Conservation (phyloP, 805 yeast genomes). For the Diddensiella transvaalensis region DNA sequence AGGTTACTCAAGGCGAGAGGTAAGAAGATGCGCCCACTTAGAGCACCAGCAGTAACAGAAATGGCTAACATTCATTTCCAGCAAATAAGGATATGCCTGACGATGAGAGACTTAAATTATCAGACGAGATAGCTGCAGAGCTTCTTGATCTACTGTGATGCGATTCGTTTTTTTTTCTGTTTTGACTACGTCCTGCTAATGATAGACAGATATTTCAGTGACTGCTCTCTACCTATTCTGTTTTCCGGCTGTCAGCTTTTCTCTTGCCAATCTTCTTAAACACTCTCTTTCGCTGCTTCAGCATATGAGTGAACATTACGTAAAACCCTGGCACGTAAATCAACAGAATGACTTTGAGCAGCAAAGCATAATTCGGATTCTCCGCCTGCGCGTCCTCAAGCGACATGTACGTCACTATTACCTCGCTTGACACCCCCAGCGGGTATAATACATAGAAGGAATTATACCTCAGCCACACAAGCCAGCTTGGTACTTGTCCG, state of each 20-base stretch:
- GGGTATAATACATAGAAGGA: constrained; percentile 83
- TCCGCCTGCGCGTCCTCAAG: constrained; percentile 58
- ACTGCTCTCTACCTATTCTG: no score
- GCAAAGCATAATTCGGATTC: constrained; percentile 46
- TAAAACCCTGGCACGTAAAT: constrained; percentile 86
- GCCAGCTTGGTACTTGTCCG: constrained; percentile 51
- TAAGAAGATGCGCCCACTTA: no score
- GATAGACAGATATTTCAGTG: not conserved
- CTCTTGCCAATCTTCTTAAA: constrained; percentile 30
- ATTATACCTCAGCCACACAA: constrained; percentile 77
- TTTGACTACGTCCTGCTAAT: not conserved
- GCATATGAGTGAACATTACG: constrained; percentile 80
- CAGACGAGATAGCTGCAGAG: constrained; percentile 34
- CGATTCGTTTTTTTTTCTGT: no score
- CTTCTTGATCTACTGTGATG: constrained; percentile 20
- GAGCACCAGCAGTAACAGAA: no score
- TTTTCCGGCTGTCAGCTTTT: constrained; percentile 6
- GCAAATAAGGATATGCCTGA: constrained; percentile 22
- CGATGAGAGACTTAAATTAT: constrained; percentile 32
- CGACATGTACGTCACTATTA: constrained; percentile 63
- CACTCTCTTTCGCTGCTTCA: constrained; percentile 79
- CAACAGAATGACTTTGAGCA: constrained; percentile 54
- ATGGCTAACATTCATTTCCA: no score
- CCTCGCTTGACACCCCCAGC: constrained; percentile 85
- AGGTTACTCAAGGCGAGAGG: constrained; percentile 20